phyloP scores from a whole-genome alignment of 805 yeast species.

The Metschnikowia vanudenii region DNA sequence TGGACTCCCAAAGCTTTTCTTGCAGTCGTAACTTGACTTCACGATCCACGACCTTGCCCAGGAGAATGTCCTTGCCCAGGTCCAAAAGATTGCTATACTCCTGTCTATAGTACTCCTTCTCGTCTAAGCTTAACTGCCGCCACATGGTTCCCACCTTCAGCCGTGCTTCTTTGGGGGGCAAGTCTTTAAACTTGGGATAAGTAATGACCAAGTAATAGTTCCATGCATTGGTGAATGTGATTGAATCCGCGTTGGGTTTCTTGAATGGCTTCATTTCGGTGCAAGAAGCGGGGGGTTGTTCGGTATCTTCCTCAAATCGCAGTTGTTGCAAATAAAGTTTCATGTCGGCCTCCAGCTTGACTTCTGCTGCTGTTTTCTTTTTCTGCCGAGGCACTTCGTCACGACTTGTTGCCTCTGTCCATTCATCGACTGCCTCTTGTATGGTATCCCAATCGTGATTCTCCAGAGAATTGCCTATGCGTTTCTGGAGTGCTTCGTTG shows the following conservation, averaged over 20 bases:
- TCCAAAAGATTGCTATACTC: constrained; percentile 28
- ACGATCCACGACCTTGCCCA: constrained; percentile 29
- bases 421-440: constrained; percentile 16
- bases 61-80: constrained; percentile 30
- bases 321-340: constrained; percentile 25
- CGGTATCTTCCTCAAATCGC: constrained; percentile 17
- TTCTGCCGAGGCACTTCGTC: constrained; percentile 14
- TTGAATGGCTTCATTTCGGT: constrained; percentile 5
- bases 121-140: constrained; percentile 26
- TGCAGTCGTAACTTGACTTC: constrained; percentile 23
- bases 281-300: neutral
- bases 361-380: constrained; percentile 16
- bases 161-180: constrained; percentile 18
- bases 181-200: constrained; percentile 18
- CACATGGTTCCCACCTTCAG: constrained; percentile 21
- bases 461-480: constrained; percentile 1
- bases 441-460: constrained; percentile 1
- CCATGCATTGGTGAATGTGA: constrained; percentile 37
- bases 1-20: constrained; percentile 10
- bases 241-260: constrained; percentile 9
- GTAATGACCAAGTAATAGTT: constrained; percentile 29
- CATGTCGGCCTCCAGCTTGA: constrained; percentile 18
- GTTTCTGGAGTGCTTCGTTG: constrained; percentile 6
- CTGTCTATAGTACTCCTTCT: constrained; percentile 28
- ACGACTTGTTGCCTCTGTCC: too few relatives aligned